phyloP scores from a whole-genome alignment of 2,329 filamentous ascomycete genomes.

The Claviceps citrina region DNA sequence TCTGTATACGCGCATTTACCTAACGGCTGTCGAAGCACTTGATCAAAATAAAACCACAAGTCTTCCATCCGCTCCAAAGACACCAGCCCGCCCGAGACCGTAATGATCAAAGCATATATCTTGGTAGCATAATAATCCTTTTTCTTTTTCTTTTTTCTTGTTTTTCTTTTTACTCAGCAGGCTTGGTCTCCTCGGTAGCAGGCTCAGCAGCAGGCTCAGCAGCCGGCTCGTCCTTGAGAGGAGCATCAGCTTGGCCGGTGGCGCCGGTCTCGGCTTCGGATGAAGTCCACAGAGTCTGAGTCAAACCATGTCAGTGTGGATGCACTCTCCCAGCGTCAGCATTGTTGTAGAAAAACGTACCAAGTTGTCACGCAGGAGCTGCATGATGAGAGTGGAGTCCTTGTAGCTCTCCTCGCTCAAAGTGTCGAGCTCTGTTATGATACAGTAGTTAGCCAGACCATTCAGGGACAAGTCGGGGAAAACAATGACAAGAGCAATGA shows the following conservation, averaged over 20 bases:
- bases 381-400: conserved; percentile 97
- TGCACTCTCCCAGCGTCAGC: not conserved
- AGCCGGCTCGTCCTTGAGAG: conserved; percentile 28
- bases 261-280: conserved; percentile 77
- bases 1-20: conserved; percentile 27
- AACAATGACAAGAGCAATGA: not conserved
- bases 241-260: conserved; percentile 34
- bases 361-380: conserved; percentile 92
- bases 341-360: conserved; percentile 34
- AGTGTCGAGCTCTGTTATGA: conserved; percentile 77
- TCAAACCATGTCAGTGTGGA: not conserved
- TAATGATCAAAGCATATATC: conserved; percentile 16
- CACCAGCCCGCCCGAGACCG: conserved; percentile 39
- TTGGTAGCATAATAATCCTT: conserved; percentile 14
- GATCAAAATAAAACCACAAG: conserved; percentile 40
- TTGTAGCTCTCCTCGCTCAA: conserved; percentile 98
- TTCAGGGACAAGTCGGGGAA: not conserved
- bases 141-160: conserved; percentile 3
- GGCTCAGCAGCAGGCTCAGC: conserved; percentile 43
- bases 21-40: conserved; percentile 33
- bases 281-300: conserved; percentile 93
- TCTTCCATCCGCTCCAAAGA: conserved; percentile 49
- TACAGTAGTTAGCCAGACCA: not conserved
- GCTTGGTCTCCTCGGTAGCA: conserved; percentile 52
- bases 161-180: conserved; percentile 37